Conservation (phyloP, 768 basidiomycete species). For the Amanita exitialis region DNA sequence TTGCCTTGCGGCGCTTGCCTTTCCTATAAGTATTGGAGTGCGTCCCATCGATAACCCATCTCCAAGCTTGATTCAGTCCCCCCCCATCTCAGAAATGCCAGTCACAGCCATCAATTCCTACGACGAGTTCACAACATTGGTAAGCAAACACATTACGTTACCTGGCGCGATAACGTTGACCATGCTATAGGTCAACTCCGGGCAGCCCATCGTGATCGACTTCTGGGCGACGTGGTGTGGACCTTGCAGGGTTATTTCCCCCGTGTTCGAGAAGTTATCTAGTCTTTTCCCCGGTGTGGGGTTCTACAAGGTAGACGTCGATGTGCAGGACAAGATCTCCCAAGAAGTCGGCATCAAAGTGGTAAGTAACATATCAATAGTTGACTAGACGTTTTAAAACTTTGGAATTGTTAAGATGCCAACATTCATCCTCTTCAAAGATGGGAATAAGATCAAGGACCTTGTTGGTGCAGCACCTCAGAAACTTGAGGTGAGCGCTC, state of each 20-base stretch:
- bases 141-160: conserved; percentile 18
- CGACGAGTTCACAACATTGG: conserved; percentile 31
- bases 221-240: conserved; percentile 79
- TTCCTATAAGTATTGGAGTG: not conserved
- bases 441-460: conserved; percentile 22
- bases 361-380: conserved; percentile 26
- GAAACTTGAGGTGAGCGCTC: conserved; percentile 26
- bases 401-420: conserved; percentile 25
- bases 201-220: conserved; percentile 45
- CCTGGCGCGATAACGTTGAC: not conserved
- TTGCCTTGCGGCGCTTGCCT: not conserved
- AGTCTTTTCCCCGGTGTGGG: conserved; percentile 26
- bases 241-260: conserved; percentile 57
- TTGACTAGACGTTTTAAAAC: not conserved
- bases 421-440: conserved; percentile 27
- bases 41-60: conserved; percentile 1
- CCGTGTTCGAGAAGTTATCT: conserved; percentile 52
- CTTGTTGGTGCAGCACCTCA: conserved; percentile 40
- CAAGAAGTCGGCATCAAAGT: conserved; percentile 53
- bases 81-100: conserved; percentile 20
- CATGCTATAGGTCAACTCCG: conserved; percentile 30
- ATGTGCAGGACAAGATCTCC: conserved; percentile 40
- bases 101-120: conserved; percentile 26
- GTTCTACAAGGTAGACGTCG: conserved; percentile 72
- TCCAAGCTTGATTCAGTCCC: not conserved